Conservation (phyloP, 768 basidiomycete species). For the Pisolithus orientalis region DNA sequence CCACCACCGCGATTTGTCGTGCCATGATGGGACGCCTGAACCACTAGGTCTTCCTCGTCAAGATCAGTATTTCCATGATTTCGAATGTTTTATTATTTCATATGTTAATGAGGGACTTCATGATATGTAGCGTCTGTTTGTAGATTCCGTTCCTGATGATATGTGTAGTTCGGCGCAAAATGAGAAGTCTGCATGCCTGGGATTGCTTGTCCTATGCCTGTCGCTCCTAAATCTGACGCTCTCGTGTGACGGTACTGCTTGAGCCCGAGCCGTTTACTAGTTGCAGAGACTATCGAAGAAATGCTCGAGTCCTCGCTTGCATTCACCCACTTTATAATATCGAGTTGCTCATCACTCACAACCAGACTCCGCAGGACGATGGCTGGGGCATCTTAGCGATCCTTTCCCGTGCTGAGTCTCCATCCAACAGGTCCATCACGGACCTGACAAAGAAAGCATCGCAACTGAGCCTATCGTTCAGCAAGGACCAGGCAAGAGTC, state of each 20-base stretch:
- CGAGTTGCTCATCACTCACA: conserved; percentile 37
- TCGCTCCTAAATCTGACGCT: too few relatives aligned
- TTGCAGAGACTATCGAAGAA: not conserved
- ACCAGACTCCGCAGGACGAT: conserved; percentile 35
- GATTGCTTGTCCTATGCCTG: too few relatives aligned
- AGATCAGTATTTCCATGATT: not conserved
- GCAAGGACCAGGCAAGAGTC: conserved; percentile 4
- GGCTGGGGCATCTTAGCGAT: conserved; percentile 34
- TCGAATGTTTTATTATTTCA: too few relatives aligned
- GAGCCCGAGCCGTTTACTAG: too few relatives aligned
- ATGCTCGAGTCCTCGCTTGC: conserved; percentile 20
- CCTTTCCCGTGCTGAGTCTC: conserved; percentile 24
- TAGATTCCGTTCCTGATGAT: too few relatives aligned
- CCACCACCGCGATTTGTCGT: not conserved
- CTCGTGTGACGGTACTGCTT: too few relatives aligned
- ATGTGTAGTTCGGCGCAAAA: too few relatives aligned
- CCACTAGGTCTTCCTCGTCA: conserved; percentile 9
- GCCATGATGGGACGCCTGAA: not conserved
- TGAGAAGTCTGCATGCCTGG: too few relatives aligned
- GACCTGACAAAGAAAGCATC: conserved; percentile 18
- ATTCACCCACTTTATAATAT: conserved; percentile 41
- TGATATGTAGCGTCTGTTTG: too few relatives aligned
- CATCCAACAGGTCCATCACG: conserved; percentile 7
- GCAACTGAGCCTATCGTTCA: conserved; percentile 20
- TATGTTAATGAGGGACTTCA: too few relatives aligned